Conservation (phyloP, 257 asterid genomes). For the Oldenlandia corymbosa region DNA sequence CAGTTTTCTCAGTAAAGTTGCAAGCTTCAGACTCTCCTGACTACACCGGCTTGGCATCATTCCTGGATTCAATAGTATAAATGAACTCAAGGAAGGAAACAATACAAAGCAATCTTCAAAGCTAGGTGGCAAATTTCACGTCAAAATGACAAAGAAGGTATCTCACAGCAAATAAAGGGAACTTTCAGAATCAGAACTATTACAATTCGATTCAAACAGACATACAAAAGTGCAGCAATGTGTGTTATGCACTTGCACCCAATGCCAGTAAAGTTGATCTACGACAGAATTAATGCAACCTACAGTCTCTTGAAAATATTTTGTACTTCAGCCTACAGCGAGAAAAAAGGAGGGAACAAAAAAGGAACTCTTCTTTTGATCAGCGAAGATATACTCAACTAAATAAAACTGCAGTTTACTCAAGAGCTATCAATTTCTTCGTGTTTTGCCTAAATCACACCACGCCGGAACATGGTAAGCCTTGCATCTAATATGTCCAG, state of each 20-base stretch:
- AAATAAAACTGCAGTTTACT: neutral
- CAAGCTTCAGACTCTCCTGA: conserved; percentile 1
- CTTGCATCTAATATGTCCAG: too few species aligned
- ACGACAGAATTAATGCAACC: neutral
- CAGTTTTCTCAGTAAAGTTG: neutral
- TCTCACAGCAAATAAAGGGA: too few species aligned
- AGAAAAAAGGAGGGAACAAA: neutral
- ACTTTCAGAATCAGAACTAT: neutral
- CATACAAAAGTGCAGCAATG: too few species aligned
- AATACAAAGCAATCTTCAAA: neutral
- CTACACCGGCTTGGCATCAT: conserved; percentile 6
- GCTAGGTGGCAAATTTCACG: neutral
- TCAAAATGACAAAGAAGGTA: too few species aligned
- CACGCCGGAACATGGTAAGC: too few species aligned
- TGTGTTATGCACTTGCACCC: neutral
- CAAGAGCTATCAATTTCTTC: too few species aligned
- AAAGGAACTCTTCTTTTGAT: neutral
- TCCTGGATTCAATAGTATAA: conserved; percentile 4
- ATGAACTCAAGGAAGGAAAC: too few species aligned
- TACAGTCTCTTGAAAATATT: too few species aligned
- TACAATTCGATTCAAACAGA: neutral
- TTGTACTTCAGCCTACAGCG: too few species aligned
- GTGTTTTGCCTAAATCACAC: too few species aligned
- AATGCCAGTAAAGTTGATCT: neutral
- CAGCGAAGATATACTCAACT: neutral